These are phyloP conservation scores for Sonneratia alba DNA, from an alignment of 345 rosid species.

Conservation along the genomic window DNA sequence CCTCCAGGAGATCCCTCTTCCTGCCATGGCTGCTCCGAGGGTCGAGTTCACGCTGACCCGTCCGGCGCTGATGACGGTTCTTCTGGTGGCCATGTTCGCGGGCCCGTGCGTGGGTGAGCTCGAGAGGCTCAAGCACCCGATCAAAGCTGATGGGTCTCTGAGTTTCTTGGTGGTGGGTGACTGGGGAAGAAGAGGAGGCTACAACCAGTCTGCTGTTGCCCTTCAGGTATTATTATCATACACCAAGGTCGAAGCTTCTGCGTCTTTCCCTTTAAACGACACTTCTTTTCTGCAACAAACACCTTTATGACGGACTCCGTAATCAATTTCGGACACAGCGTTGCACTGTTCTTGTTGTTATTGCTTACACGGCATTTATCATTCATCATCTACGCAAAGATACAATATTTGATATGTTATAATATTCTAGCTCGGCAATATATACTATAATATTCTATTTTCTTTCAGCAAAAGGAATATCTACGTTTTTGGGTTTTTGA, in stretches of 20 bases:
- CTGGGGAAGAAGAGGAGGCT: conserved; percentile 64
- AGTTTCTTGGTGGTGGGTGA: conserved; percentile 66
- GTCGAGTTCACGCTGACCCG: background rate
- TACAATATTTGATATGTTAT: too few relatives aligned
- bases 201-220: conserved; percentile 61
- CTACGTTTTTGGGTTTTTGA: too few relatives aligned
- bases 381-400: too few relatives aligned
- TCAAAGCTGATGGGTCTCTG: conserved; percentile 41
- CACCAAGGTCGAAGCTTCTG: too few relatives aligned
- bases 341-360: background rate
- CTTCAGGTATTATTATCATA: conserved; percentile 31
- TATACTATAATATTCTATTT: too few relatives aligned
- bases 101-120: conserved; percentile 29
- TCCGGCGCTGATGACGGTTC: background rate
- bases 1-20: background rate
- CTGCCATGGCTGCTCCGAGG: background rate
- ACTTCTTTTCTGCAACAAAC: too few relatives aligned
- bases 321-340: too few relatives aligned
- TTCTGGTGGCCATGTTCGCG: background rate
- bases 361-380: too few relatives aligned
- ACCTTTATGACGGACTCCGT: too few relatives aligned
- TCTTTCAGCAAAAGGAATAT: too few relatives aligned
- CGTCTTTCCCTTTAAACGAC: too few relatives aligned
- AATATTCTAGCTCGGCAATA: too few relatives aligned
- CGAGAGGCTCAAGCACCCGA: conserved; percentile 28